These are phyloP conservation scores for Colletotrichum tamarilloi DNA, from an alignment of 2,329 filamentous ascomycete species.

Conservation along the genomic window DNA sequence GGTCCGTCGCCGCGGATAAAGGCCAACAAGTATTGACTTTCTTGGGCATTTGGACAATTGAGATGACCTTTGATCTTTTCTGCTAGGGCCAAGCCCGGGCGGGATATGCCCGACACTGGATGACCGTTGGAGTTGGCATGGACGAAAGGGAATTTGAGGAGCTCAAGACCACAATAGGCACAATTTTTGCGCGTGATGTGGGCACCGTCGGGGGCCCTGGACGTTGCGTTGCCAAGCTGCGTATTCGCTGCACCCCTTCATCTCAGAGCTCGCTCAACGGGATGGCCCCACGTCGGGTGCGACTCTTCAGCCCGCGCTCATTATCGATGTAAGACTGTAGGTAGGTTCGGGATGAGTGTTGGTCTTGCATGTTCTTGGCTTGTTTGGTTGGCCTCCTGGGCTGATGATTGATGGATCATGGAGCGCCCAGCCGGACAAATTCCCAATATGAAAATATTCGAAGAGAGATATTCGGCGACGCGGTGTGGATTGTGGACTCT, in stretches of 20 bases:
- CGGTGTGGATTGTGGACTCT: background rate
- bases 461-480: background rate
- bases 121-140: constrained; percentile 4
- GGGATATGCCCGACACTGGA: background rate
- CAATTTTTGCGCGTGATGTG: constrained; percentile 22
- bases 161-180: background rate
- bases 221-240: constrained; percentile 1
- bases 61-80: background rate
- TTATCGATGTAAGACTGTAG: background rate
- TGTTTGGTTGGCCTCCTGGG: background rate
- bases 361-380: background rate
- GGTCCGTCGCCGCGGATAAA: constrained; percentile 10
- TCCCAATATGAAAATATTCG: background rate
- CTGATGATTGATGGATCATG: constrained; percentile 14
- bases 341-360: background rate
- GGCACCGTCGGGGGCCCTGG: background rate
- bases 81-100: background rate
- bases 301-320: constrained; percentile 6
- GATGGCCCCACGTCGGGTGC: constrained; percentile 14
- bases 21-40: background rate
- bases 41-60: background rate
- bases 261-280: background rate
- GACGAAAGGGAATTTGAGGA: background rate
- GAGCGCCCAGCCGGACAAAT: constrained; percentile 17
- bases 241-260: constrained; percentile 29